These are phyloP conservation scores for Chlorociboria aeruginascens DNA, from an alignment of 495 filamentous ascomycete genomes.

Conservation along the genomic window DNA sequence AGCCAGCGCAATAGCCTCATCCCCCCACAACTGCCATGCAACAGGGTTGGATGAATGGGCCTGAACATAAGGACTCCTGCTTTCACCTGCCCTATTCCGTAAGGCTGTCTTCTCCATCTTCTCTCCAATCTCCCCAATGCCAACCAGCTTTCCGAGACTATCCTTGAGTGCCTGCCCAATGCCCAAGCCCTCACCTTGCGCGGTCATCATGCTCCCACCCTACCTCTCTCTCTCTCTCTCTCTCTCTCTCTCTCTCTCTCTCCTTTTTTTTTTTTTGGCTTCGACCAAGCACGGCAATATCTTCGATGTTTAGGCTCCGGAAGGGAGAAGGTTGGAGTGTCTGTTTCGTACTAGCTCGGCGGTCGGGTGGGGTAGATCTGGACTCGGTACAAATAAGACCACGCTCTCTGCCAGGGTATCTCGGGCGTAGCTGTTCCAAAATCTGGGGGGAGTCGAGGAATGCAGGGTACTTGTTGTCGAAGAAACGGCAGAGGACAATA, in stretches of 20 bases:
- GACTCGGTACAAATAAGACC: too few relatives aligned
- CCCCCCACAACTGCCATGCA: constrained; percentile 84
- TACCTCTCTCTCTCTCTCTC: too few relatives aligned
- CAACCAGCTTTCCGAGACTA: neutral
- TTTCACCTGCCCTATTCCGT: constrained; percentile 56
- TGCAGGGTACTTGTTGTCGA: too few relatives aligned
- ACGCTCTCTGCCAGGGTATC: too few relatives aligned
- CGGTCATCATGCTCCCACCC: constrained; percentile 14
- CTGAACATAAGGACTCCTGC: constrained; percentile 74
- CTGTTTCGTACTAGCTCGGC: neutral
- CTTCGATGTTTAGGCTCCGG: neutral
- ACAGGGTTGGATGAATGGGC: constrained; percentile 76
- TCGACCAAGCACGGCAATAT: neutral
- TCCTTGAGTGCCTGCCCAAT: constrained; percentile 13
- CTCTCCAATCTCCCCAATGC: constrained; percentile 3
- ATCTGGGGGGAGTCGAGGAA: too few relatives aligned
- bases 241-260: too few relatives aligned
- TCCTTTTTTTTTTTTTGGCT: neutral
- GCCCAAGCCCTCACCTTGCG: constrained; percentile 7
- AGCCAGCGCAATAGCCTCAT: constrained; percentile 64
- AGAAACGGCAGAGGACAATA: too few relatives aligned
- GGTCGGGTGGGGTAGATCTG: too few relatives aligned
- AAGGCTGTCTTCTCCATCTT: constrained; percentile 12
- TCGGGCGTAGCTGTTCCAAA: too few relatives aligned
- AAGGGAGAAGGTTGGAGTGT: neutral